phyloP scores from a whole-genome alignment of 495 filamentous ascomycete species.

The Neurospora tetraspora region DNA sequence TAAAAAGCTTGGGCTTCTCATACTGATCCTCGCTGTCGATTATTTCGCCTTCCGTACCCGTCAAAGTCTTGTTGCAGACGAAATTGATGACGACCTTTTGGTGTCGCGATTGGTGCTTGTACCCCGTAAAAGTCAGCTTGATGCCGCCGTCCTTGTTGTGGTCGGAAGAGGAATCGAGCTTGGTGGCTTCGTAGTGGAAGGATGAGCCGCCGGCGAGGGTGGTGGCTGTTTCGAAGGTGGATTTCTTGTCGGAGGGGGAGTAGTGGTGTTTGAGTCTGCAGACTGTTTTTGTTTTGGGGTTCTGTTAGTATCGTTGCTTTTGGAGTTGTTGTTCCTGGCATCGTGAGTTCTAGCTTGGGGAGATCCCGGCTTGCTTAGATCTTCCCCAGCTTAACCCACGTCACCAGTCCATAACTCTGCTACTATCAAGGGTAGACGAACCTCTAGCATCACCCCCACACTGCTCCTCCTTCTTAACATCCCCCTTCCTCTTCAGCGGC shows the following conservation, averaged over 20 bases:
- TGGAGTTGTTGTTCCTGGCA: too few relatives aligned
- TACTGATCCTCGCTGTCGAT: not conserved
- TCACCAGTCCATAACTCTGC: too few relatives aligned
- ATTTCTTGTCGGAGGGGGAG: not conserved
- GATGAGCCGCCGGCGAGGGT: not conserved
- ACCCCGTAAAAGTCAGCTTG: not conserved
- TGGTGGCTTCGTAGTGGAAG: not conserved
- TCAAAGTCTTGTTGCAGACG: slow-evolving; percentile 57
- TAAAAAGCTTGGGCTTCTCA: not conserved
- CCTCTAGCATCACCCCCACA: slow-evolving; percentile 54
- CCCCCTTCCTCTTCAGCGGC: slow-evolving; percentile 45
- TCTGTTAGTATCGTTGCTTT: too few relatives aligned
- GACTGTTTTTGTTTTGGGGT: too few relatives aligned
- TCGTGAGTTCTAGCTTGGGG: too few relatives aligned
- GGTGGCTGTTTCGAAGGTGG: not conserved
- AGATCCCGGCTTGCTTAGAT: too few relatives aligned
- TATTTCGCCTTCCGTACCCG: slow-evolving; percentile 56
- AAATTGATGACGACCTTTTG: slow-evolving; percentile 44
- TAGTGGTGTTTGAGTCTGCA: slow-evolving; percentile 1
- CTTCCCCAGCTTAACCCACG: too few relatives aligned
- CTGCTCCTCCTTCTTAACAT: slow-evolving; percentile 35
- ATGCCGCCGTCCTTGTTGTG: not conserved
- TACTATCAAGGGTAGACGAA: too few relatives aligned
- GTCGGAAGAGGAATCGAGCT: not conserved
- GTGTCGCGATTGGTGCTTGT: not conserved